Conservation (phyloP, 2,329 filamentous ascomycete genomes). For the Huntiella bhutanensis region DNA sequence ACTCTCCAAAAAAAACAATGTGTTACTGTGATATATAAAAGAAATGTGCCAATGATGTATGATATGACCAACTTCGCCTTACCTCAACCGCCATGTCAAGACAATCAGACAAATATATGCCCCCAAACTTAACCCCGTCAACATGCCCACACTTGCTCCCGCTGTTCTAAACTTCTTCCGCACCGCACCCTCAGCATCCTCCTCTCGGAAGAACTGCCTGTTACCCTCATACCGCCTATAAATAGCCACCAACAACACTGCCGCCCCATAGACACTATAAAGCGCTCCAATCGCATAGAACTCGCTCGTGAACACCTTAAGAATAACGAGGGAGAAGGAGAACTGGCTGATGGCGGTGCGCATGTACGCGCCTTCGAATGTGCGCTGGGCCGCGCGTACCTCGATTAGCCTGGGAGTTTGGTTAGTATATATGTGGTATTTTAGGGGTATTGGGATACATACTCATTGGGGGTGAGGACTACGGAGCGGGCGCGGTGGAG, state of each 20-base stretch:
- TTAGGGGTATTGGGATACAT: constrained; percentile 16
- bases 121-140: constrained; percentile 36
- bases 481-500: constrained; percentile 71
- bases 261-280: constrained; percentile 78
- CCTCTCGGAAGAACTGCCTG: constrained; percentile 62
- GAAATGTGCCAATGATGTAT: neutral
- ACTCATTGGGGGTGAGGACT: constrained; percentile 61
- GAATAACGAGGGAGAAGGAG: constrained; percentile 80
- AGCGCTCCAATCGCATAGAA: constrained; percentile 96
- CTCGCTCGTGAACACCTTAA: constrained; percentile 91
- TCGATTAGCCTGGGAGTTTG: constrained; percentile 49
- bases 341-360: constrained; percentile 89
- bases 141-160: constrained; percentile 40
- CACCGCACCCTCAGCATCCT: constrained; percentile 18
- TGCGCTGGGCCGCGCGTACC: constrained; percentile 83
- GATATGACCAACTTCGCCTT: neutral
- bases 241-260: constrained; percentile 62
- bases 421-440: neutral
- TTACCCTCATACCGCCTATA: constrained; percentile 86
- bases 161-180: constrained; percentile 42
- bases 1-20: no score
- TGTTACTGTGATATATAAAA: no score
- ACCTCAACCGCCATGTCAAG: constrained; percentile 26
- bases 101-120: constrained; percentile 39
- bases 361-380: constrained; percentile 93